These are phyloP conservation scores for Podaxis sp. DNA, from an alignment of 768 basidiomycete genomes.

Conservation along the genomic window DNA sequence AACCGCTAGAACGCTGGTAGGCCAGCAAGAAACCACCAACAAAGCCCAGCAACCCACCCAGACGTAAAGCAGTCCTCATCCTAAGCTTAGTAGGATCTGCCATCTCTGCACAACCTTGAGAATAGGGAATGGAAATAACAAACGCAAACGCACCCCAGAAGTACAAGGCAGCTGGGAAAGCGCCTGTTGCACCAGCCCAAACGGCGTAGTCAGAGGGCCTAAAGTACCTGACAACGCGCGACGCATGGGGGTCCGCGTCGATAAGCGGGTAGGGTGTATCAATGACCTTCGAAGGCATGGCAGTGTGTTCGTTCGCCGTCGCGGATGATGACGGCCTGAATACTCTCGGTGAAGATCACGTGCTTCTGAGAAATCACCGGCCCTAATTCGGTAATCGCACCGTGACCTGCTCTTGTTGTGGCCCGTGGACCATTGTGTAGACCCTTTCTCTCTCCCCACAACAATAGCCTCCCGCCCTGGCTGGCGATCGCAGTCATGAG, in stretches of 20 bases:
- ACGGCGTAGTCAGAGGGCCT: slow-evolving; percentile 82
- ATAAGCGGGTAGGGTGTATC: slow-evolving; percentile 84
- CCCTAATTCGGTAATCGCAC: slow-evolving; percentile 27
- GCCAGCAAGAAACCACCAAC: slow-evolving; percentile 89
- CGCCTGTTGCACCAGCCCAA: slow-evolving; percentile 79
- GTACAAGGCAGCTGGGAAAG: slow-evolving; percentile 78
- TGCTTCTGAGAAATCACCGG: slow-evolving; percentile 21
- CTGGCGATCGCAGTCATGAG: slow-evolving; percentile 43
- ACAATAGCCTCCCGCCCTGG: slow-evolving; percentile 13
- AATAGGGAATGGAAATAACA: slow-evolving; percentile 3
- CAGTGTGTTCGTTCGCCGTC: slow-evolving; percentile 22
- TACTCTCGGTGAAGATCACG: slow-evolving; percentile 19
- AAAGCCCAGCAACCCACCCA: slow-evolving; percentile 81
- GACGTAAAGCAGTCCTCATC: slow-evolving; percentile 36
- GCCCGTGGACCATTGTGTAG: slow-evolving; percentile 22
- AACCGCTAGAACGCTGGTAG: slow-evolving; percentile 88
- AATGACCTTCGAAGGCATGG: slow-evolving; percentile 50
- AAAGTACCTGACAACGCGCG: slow-evolving; percentile 86
- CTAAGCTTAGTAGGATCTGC: slow-evolving; percentile 42
- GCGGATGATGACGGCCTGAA: slow-evolving; percentile 28
- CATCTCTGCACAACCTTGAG: slow-evolving; percentile 35
- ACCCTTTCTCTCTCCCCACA: slow-evolving; percentile 17
- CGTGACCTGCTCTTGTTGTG: slow-evolving; percentile 9
- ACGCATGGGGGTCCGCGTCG: slow-evolving; percentile 89
- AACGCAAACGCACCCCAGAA: slow-evolving; percentile 65